Evolutionary conservation across 1,139 yeast genomes (phyloP).

Genomic region (Saccharomyces hybrid): DNA sequence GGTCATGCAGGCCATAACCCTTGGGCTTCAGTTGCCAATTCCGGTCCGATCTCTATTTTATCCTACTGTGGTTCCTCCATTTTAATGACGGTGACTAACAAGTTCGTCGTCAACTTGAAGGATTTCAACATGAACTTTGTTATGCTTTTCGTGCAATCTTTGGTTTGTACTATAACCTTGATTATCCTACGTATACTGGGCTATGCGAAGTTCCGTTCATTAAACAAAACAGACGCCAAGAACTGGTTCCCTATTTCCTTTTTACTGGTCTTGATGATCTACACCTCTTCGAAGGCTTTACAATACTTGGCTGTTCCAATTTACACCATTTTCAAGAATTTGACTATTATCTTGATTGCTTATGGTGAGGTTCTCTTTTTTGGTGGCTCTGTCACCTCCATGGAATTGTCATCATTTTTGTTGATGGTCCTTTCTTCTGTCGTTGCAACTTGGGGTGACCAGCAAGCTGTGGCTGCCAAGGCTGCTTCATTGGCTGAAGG

Average conservation of each 20-base stretch:
- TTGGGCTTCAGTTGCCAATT: conserved; percentile 48
- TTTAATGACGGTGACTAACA: conserved; percentile 96
- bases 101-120: conserved; percentile 79
- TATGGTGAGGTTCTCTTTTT: conserved; percentile 98
- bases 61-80: conserved; percentile 90
- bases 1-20: conserved; percentile 21
- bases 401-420: conserved; percentile 82
- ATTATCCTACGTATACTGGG: conserved; percentile 63
- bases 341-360: conserved; percentile 92
- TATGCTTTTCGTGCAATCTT: conserved; percentile 71
- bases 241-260: conserved; percentile 94
- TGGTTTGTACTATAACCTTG: conserved; percentile 74
- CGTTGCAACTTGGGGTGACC: conserved; percentile 91
- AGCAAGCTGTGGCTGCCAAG: conserved; percentile 30
- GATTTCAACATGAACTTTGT: conserved; percentile 87
- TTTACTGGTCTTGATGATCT: conserved; percentile 85
- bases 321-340: conserved; percentile 94
- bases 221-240: conserved; percentile 81
- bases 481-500: conserved; percentile 22
- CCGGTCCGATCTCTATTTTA: conserved; percentile 78
- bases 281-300: conserved; percentile 92
- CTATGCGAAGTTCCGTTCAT: conserved; percentile 77
- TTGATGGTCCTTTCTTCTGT: conserved; percentile 94
- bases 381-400: conserved; percentile 83
- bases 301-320: conserved; percentile 89